Percentiles rank a stretch among this genome's conserved stretches.
These are phyloP conservation scores for Sugiyamaella valdiviana DNA, from an alignment of 805 yeast species.

Conservation along the genomic window DNA sequence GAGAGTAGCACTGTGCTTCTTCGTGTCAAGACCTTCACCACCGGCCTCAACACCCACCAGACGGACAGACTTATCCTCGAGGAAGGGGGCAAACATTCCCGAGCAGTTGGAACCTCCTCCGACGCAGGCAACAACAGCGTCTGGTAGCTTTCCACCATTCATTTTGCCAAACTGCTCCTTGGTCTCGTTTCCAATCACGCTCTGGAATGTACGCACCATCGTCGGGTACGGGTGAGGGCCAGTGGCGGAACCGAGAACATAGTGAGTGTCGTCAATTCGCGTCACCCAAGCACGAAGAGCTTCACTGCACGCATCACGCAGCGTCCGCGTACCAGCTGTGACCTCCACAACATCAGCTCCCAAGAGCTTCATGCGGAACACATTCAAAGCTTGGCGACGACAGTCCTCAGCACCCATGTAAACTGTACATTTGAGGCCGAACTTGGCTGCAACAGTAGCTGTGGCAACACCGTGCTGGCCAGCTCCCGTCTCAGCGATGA, in stretches of 20 bases:
- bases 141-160: constrained; percentile 80
- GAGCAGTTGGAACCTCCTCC: constrained; percentile 98
- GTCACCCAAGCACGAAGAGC: constrained; percentile 96
- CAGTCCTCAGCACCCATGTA: constrained; percentile 99
- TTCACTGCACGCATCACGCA: constrained; percentile 97
- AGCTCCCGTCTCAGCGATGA: constrained; percentile 47
- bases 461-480: constrained; percentile 50
- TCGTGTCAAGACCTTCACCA: constrained; percentile 91
- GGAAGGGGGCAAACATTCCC: constrained; percentile 94
- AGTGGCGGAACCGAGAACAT: constrained; percentile 95
- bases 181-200: constrained; percentile 92
- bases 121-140: constrained; percentile 95
- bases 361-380: constrained; percentile 90
- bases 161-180: constrained; percentile 79
- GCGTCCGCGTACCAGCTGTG: constrained; percentile 87
- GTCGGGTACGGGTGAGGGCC: constrained; percentile 99
- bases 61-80: constrained; percentile 67
- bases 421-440: constrained; percentile 89
- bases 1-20: constrained; percentile 88
- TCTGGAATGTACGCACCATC: constrained; percentile 95
- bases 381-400: constrained; percentile 96
- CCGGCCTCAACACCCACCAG: constrained; percentile 97
- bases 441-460: constrained; percentile 45
- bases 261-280: constrained; percentile 77
- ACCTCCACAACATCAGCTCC: constrained; percentile 96